Base-by-base conservation (phyloP, 805 yeast genomes). In the Candida taoyuanica region DNA sequence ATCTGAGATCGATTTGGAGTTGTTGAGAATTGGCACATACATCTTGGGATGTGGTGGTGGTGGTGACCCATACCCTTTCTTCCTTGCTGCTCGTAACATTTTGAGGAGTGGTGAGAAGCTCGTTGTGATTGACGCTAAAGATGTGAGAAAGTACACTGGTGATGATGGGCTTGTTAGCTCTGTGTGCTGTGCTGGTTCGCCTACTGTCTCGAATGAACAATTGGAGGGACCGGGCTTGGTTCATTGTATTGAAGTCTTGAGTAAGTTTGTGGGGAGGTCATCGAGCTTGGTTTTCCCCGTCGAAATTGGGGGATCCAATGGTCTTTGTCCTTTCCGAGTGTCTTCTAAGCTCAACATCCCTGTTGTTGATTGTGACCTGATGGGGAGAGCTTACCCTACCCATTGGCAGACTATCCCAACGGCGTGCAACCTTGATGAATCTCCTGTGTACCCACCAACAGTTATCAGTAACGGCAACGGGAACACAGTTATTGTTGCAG, bases 31-130 rank as follows among this genome's bases (percentile, higher is more conserved):
- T 34, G 77, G 76, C n/a, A 53, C 66, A 18, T 71, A 70, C 45
- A 67, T 71, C 37, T 58, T 71, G 5, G 76, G 76, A 7, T 66
- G 71, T 51, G 76, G 76, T 3, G 76, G 76, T 12, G 76, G 76
- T 21, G 76, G 76, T 28, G 62, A 62, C 35, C 75, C 76, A 17
- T 67, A 70, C 49, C 55, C 70, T 5, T 49, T 48, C 15, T 67
- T 48, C 42, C 52, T 71, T 23, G 65, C 62, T 31, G 46, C 59
- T 1, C 50, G 65, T 31, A 62, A 62, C 36, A 39, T 56, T 35
- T 33, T 70, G 15, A 43, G 65, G 29, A 34, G 46, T 3, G 75
- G 73, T 8, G 63, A 56, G 36, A 37, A 2, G 53, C 67, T 19
- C 51, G 33, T 28, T 65, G 70, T 13, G 50, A 70, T 34, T 65